phyloP scores from a whole-genome alignment of 768 basidiomycete species.

The Auricularia heimuer region DNA sequence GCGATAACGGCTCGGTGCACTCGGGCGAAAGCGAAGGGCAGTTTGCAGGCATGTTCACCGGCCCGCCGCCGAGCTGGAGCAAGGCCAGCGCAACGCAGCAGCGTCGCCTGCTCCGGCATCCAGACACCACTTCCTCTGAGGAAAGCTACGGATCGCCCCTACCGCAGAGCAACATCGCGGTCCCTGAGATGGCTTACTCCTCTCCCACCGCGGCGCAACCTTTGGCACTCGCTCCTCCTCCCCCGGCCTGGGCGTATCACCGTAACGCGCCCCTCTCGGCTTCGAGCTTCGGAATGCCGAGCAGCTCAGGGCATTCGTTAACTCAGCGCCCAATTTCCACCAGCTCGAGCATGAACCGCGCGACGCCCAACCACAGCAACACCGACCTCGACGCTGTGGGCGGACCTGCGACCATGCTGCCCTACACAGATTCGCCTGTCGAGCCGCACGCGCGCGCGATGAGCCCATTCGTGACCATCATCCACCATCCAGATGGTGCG shows the following conservation, averaged over 20 bases:
- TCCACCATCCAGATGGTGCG: background rate
- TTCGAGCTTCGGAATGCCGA: background rate
- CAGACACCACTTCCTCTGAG: background rate
- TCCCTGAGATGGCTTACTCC: background rate
- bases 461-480: background rate
- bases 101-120: background rate
- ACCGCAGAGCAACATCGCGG: background rate
- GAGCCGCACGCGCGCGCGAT: background rate
- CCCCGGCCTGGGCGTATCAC: background rate
- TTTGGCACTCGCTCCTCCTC: background rate
- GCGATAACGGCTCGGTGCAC: background rate
- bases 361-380: background rate
- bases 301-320: background rate
- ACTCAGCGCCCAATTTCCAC: background rate
- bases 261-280: background rate
- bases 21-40: background rate
- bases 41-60: background rate
- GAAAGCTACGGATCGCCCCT: background rate
- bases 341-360: background rate
- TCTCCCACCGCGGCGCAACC: background rate
- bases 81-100: background rate
- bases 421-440: background rate
- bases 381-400: background rate
- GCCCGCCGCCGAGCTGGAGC: background rate
- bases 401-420: background rate